Base-by-base conservation (phyloP, 2,329 filamentous ascomycete genomes). In the Fusarium poae region DNA sequence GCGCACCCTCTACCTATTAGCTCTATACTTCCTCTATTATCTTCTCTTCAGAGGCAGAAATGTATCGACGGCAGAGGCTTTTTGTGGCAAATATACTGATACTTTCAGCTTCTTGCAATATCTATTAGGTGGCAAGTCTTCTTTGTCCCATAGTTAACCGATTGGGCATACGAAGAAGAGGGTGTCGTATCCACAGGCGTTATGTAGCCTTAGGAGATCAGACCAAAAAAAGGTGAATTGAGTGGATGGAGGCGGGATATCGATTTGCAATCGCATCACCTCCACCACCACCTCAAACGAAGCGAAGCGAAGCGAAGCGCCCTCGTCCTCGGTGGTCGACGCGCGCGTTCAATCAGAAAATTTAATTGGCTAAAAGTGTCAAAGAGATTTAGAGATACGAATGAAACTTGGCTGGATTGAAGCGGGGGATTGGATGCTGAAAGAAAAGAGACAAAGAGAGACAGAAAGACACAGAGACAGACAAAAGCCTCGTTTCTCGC, bases 291-390 rank as follows among this genome's bases (percentile, higher is more conserved):
- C 45, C 29, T 49, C 29, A 34, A 49, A 42, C 21, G 15, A 29
- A 45, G 32, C 46, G 30, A 49, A 45, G 32, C 46, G 30, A 49
- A 49, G 46, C 46, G 46, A 50, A 54, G 48, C 51, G 57, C 64
- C 58, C 46, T 69, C 52, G 45, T 37, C 44, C 51, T 69, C 49
- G 57, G 37, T 34, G 43, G 35, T 63, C 35, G 53, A 67, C 40
- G 57, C 57, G 67, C 67, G 65, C 67, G 67, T 55, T 62, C 52
- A 43, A 42, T 30, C 30, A 13, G 32, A 18, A 34, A 46, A 15
- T 46, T 18, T 42, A 49, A 59, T 58, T 53, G 58, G 56, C 6
- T 16, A 6, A 25, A 5, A 51, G 34, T 9, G 51, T 49, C 25
- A 29, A 65, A 25, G 53, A 51, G 48, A 39, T 52, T 27, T 21